These are phyloP conservation scores for Arabis hirsuta DNA, from an alignment of 345 rosid genomes.

Conservation along the genomic window DNA sequence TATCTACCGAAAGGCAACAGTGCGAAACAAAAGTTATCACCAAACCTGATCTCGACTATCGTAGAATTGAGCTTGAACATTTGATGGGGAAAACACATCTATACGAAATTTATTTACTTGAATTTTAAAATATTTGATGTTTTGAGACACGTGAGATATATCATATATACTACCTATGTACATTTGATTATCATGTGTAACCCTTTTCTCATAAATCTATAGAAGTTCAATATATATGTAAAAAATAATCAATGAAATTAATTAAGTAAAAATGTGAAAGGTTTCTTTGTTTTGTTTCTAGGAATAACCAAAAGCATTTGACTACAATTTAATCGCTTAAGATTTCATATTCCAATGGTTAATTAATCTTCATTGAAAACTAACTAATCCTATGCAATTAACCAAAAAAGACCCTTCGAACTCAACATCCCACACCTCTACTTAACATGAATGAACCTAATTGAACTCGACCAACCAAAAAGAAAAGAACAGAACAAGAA, in stretches of 20 bases:
- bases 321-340: constrained; percentile 22
- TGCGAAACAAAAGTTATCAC: no score
- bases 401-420: constrained; percentile 14
- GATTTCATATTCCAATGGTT: constrained; percentile 35
- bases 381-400: constrained; percentile 4
- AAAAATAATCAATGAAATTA: background rate
- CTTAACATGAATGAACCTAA: background rate
- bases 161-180: background rate
- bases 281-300: constrained; percentile 17
- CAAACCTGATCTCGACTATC: no score
- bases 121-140: background rate
- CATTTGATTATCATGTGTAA: background rate
- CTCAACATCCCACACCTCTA: constrained; percentile 24
- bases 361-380: constrained; percentile 7
- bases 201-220: background rate
- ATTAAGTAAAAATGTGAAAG: constrained; percentile 6
- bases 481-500: background rate
- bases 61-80: no score
- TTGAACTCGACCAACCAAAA: background rate
- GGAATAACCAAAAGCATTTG: constrained; percentile 26
- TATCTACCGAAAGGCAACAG: no score
- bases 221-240: no score
- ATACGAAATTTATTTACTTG: background rate
- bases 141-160: background rate
- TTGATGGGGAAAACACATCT: no score